Conservation (phyloP, 2,329 filamentous ascomycete species). For the Pseudocercospora pini-densiflorae region DNA sequence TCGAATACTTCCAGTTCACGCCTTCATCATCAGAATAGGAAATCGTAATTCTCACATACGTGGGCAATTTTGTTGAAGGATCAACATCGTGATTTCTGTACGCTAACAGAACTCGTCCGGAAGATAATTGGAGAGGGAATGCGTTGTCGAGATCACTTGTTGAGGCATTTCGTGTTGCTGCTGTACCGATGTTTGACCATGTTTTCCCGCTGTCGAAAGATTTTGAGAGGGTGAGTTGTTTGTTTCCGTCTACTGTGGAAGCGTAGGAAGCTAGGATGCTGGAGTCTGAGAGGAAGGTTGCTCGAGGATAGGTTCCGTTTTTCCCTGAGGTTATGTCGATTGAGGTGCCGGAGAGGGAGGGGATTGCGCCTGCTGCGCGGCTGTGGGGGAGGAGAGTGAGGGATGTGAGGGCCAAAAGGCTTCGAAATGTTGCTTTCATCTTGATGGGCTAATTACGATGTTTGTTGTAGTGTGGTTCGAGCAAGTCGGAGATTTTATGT, state of each 20-base stretch:
- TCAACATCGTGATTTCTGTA: conserved; percentile 43
- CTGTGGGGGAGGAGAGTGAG: not conserved
- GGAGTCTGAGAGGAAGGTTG: conserved; percentile 37
- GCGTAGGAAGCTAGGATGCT: conserved; percentile 40
- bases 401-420: no score
- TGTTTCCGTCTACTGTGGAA: conserved; percentile 24
- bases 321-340: conserved; percentile 28
- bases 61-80: conserved; percentile 25
- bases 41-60: conserved; percentile 49
- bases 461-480: no score
- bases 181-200: conserved; percentile 32
- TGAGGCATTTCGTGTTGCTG: conserved; percentile 23
- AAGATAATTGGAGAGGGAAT: conserved; percentile 41
- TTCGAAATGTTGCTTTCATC: no score
- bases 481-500: no score
- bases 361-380: not conserved
- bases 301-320: conserved; percentile 41
- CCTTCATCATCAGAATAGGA: conserved; percentile 51
- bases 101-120: conserved; percentile 38
- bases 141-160: conserved; percentile 39
- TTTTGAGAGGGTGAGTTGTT: conserved; percentile 31
- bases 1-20: conserved; percentile 43
- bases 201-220: conserved; percentile 29
- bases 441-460: no score
- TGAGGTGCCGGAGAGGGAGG: conserved; percentile 25